A percentile compares a stretch with the other conserved stretches of the same genome.
Conservation (phyloP, 805 yeast genomes). For the Saccharomycopsis fodiens region DNA sequence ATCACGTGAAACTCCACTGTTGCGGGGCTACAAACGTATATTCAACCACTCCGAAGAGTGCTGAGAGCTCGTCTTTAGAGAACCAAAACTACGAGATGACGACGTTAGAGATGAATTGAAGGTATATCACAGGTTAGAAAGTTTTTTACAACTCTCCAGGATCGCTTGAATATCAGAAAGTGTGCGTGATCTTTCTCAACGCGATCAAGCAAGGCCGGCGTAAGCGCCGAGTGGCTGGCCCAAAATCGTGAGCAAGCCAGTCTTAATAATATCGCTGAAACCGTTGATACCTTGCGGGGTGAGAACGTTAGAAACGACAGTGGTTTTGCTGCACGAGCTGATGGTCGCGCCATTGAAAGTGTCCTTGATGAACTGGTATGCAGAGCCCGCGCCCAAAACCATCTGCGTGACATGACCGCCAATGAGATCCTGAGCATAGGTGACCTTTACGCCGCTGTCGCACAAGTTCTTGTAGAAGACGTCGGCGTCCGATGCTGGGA, state of each 20-base stretch:
- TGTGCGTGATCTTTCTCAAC: no score
- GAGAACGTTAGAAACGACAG: background rate
- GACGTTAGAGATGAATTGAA: no score
- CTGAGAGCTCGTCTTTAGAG: no score
- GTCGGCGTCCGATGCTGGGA: background rate
- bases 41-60: no score
- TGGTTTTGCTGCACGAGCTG: background rate
- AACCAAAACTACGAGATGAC: no score
- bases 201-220: background rate
- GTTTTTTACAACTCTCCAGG: no score
- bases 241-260: background rate
- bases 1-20: no score
- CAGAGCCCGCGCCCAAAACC: background rate
- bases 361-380: background rate
- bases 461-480: background rate
- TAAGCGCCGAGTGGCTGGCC: background rate
- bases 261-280: background rate
- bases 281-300: background rate
- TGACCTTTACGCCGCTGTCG: no score
- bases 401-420: background rate
- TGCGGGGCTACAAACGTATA: no score
- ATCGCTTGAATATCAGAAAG: no score
- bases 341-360: background rate
- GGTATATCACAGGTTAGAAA: no score
- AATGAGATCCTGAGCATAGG: no score